Base-by-base conservation (phyloP, 495 filamentous ascomycete genomes). In the Penicillium macrosclerotiorum region DNA sequence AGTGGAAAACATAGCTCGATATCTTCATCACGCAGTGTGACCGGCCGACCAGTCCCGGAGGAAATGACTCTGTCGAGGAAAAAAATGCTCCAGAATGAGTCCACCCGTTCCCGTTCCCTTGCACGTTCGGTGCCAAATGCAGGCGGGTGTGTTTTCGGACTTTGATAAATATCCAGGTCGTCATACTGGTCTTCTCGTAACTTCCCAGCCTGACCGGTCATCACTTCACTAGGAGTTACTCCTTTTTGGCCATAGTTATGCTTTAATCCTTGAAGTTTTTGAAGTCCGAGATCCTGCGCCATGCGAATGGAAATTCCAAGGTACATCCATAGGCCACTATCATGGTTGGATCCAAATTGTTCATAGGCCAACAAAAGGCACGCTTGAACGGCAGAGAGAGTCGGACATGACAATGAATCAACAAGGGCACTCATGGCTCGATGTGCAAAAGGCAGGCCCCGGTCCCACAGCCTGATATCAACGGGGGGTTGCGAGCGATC, bases 291-390 rank as follows among this genome's bases (percentile, higher is more conserved):
- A 59, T 94, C 89, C 42, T 90, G 80, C 0, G 86, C 86, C 86
- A 94, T 90, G 19, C 89, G 78, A 51, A 94, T 92, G 0, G 88
- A 83, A 45, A 88, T 82, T 1, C 89, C 89, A 12, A 92, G 68
- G 52, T 90, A 91, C 88, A 91, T 92, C 89, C 88, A 94, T 13
- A 94, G 68, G 2, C 88, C 87, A 62, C 88, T 92, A 57, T 92
- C 89, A 49, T 86, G 85, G 52, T 89, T 88, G 16, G 85, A 83
- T 9, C 89, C 89, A 47, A 94, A 94, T 31, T 88, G 83, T 49
- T 90, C 85, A 62, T 94, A 94, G 0, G 88, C 88, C 62, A 94
- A 76, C 32, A 94, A 64, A 22, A 94, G 65, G 35, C 83, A 89
- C 5, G 88, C 86, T 52, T 92, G 88, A 3, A 90, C 85, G 32